phyloP scores from a whole-genome alignment of 2,329 filamentous ascomycete species.

The Sclerotinia glacialis region DNA sequence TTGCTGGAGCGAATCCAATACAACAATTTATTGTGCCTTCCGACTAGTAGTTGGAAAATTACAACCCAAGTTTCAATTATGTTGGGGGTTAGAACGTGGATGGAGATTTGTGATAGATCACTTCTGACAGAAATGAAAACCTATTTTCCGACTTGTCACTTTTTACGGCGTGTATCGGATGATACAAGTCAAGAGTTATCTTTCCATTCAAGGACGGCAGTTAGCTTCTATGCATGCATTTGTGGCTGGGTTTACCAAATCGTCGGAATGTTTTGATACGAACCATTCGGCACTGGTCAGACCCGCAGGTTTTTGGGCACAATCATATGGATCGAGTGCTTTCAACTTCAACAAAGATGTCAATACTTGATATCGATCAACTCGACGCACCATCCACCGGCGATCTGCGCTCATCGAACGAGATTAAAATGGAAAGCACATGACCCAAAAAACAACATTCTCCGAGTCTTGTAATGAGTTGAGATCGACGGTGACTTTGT shows the following conservation, averaged over 20 bases:
- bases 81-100: background rate
- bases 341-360: background rate
- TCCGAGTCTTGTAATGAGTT: background rate
- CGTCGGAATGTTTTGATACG: background rate
- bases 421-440: background rate
- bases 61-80: background rate
- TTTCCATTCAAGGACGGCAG: background rate
- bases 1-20: background rate
- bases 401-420: background rate
- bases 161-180: constrained; percentile 2
- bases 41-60: background rate
- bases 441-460: background rate
- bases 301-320: background rate
- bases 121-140: background rate
- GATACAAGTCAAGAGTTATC: background rate
- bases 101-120: background rate
- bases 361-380: background rate
- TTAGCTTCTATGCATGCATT: background rate
- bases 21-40: background rate
- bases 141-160: background rate
- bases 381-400: background rate
- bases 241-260: constrained; percentile 7
- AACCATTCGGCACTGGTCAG: background rate
- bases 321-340: background rate
- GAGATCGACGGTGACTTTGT: background rate